These are phyloP conservation scores for Trematosphaeria pertusa DNA, from an alignment of 2,329 filamentous ascomycete genomes.

Conservation along the genomic window DNA sequence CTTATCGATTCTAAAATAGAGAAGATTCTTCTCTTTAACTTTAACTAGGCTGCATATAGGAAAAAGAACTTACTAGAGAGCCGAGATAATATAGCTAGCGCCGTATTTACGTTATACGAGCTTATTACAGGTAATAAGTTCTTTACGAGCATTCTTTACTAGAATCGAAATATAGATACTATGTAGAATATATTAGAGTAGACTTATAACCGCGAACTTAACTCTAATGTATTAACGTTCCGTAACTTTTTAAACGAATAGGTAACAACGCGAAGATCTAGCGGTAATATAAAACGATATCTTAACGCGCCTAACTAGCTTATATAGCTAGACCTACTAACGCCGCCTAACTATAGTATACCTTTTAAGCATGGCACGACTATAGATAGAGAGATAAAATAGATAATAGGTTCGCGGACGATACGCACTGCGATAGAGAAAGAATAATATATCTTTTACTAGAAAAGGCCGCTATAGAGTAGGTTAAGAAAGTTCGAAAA, in stretches of 20 bases:
- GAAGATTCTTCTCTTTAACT: conserved; percentile 13
- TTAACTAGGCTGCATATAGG: conserved; percentile 20
- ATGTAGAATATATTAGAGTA: conserved; percentile 10
- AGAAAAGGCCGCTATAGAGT: no score
- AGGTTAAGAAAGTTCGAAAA: no score
- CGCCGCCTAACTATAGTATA: no score
- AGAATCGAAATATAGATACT: conserved; percentile 27
- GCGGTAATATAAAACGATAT: conserved; percentile 7
- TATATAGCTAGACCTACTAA: no score
- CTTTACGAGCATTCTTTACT: conserved; percentile 30
- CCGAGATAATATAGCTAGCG: conserved; percentile 30
- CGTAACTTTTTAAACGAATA: conserved; percentile 7
- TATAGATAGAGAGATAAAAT: no score
- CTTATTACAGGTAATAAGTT: conserved; percentile 33
- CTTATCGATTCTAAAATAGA: conserved; percentile 22
- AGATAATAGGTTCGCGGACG: no score
- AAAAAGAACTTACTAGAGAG: conserved; percentile 17
- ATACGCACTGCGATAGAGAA: no score
- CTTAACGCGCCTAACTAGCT: conserved; percentile 7
- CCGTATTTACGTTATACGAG: conserved; percentile 36
- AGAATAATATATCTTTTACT: no score
- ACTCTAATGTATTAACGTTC: conserved; percentile 4
- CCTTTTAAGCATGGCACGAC: no score
- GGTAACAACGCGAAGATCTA: conserved; percentile 7
- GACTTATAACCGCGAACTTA: conserved; percentile 4